Base-by-base conservation (phyloP, 805 yeast species). In the Teunomyces gatunensis region DNA sequence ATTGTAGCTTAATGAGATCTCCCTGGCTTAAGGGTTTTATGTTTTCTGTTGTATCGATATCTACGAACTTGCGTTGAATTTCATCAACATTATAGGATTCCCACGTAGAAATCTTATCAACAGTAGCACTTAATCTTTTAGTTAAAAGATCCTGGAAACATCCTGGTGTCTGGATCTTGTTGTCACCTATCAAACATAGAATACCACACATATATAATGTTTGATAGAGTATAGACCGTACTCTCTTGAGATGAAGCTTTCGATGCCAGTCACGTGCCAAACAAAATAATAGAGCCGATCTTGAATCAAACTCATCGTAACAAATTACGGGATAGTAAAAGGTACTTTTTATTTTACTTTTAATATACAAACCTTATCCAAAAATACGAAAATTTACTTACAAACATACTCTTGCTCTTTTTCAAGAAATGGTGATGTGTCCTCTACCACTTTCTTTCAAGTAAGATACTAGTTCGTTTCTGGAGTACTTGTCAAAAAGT, bases 151-250 rank as follows among this genome's bases (percentile, higher is more conserved):
- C 9, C 17, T 6, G 21, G 30, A 46, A 32, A 21, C 39, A 17
- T 17, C 5, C 13, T 13, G 42, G 47, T 20, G 42, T 45, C 40
- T 9, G 21, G 39, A 13, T 6, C 51, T 41, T 30, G 59, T 65
- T 45, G 6, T 27, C 39, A n/a, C 39, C 25, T 17, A 49, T 47
- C 20, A 39, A 27, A n/a, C 74, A 64, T 17, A 81, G 62, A 10
- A 81, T 81, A 1, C 86, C 86, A 69, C 86, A 81, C 87, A 81
- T 81, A 81, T 81, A 2, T 10, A 20, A n/a, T 18, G 3, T 9
- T 6, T 37, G 11, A 9, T 13, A 32, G 17, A 3, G 7, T 13
- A 9, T 32, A 6, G 27, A 25, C 10, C 10, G 7, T 32, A 4
- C 7, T 21, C 7, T 21, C 25, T 32, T 12, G 15, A 21, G 18